phyloP scores from a whole-genome alignment of 768 basidiomycete species.

The Podaxis sp. region DNA sequence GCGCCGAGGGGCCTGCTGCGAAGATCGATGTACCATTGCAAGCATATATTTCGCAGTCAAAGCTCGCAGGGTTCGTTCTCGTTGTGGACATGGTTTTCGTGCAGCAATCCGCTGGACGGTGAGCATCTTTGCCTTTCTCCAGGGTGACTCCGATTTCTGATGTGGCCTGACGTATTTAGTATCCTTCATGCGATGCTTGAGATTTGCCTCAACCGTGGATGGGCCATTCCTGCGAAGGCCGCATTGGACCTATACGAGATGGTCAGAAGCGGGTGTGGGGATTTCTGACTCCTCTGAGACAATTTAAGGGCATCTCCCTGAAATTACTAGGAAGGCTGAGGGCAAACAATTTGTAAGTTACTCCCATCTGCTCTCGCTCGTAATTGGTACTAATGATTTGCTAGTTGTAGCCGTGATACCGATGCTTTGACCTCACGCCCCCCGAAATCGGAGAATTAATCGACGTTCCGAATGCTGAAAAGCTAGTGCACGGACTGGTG shows the following conservation, averaged over 20 bases:
- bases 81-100: too few relatives aligned
- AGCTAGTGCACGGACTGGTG: conserved; percentile 87
- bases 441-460: conserved; percentile 96
- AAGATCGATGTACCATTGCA: conserved; percentile 60
- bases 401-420: conserved; percentile 77
- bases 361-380: neutral
- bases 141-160: neutral
- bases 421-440: conserved; percentile 90
- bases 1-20: too few relatives aligned
- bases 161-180: conserved; percentile 29
- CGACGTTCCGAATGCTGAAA: conserved; percentile 90
- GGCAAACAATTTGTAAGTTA: conserved; percentile 88
- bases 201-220: conserved; percentile 97
- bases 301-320: conserved; percentile 89
- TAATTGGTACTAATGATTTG: neutral
- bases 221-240: conserved; percentile 91
- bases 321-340: conserved; percentile 88
- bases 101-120: conserved; percentile 95
- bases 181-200: conserved; percentile 97
- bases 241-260: conserved; percentile 95
- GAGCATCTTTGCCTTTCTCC: conserved; percentile 16
- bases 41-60: conserved; percentile 90
- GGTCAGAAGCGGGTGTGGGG: conserved; percentile 95
- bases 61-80: conserved; percentile 82
- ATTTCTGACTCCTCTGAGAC: conserved; percentile 95